These are phyloP conservation scores for Rhazya stricta DNA, from an alignment of 257 asterid genomes.

Conservation along the genomic window DNA sequence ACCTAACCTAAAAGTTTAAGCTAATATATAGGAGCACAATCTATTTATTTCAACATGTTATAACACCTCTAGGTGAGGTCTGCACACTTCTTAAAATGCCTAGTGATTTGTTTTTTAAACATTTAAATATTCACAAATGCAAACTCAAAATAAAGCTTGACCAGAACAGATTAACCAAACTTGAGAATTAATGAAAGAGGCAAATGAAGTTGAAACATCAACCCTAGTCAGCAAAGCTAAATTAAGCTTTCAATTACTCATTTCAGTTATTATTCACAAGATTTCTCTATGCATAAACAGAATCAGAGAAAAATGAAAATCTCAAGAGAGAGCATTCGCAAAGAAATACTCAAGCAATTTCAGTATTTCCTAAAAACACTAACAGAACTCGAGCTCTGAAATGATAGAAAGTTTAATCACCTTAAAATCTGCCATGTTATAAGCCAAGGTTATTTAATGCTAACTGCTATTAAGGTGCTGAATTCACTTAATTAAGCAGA, in stretches of 20 bases:
- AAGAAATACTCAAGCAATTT: neutral
- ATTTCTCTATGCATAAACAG: neutral
- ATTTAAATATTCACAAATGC: neutral
- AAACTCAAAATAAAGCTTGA: neutral
- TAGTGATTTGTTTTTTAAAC: neutral
- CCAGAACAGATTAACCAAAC: neutral
- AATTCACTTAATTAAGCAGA: slow-evolving; percentile 1
- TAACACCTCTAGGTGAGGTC: neutral
- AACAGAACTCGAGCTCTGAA: neutral
- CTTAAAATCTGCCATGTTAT: neutral
- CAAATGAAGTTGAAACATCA: neutral
- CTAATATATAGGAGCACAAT: neutral
- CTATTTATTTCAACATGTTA: neutral
- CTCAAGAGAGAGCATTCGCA: neutral
- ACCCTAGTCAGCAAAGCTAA: neutral
- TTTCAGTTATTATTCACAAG: neutral
- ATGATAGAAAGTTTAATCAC: neutral
- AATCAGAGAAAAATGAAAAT: neutral
- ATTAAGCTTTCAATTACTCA: neutral
- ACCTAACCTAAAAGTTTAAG: no score
- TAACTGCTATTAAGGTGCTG: neutral
- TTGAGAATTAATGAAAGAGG: neutral
- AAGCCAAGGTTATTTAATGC: neutral
- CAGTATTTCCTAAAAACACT: neutral
- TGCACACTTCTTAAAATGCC: neutral